Base-by-base conservation (phyloP, 179 eudicot genomes). In the Camellia oleifera region DNA sequence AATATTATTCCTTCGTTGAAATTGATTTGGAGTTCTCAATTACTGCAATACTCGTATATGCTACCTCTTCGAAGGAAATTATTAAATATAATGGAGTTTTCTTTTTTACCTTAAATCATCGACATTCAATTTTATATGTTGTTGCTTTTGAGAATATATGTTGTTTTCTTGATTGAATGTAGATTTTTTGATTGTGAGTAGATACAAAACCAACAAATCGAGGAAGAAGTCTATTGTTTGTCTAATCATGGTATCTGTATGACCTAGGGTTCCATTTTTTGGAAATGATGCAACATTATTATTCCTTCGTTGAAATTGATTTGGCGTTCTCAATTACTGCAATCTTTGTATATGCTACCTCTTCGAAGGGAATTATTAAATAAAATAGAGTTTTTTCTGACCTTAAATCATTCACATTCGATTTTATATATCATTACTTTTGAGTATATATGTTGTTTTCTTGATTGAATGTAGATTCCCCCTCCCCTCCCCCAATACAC, bases 201-300 rank as follows among this genome's bases (percentile, higher is more conserved):
- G 32, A 26, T 26, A 26, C 32, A 26, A 26, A 26, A 26, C 32
- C 32, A 26, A 26, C 32, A 26, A 54, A 73, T 46, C 54, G 60
- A 15, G 3, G 13, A 20, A 23, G 32, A 74, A 74, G 45, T 56
- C 77, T 26, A 74, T 32, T 17, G 23, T 17, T 74, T 74, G 63
- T 62, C 53, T 50, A 13, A 50, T 44, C 60, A 50, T 64, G 79
- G 79, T 77, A 76, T 17, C 11, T 46, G 14, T 73, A 20, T 73
- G 18, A 56, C 26, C 52, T 11, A 57, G 13, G 9, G 46, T 46
- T 76, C 71, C 18, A 45, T 64, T 64, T 48, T n/a, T 50, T 42
- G 18, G 32, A 26, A 0, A 50, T 64, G 15, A 48, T 23, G 46
- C 42, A 15, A 8, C 52, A 40, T 40, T 62, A 46, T 20, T 56